Percentiles rank a stretch among this genome's conserved stretches.
Conservation (phyloP, 257 asterid species). For the Fraxinus quadrangulata region DNA sequence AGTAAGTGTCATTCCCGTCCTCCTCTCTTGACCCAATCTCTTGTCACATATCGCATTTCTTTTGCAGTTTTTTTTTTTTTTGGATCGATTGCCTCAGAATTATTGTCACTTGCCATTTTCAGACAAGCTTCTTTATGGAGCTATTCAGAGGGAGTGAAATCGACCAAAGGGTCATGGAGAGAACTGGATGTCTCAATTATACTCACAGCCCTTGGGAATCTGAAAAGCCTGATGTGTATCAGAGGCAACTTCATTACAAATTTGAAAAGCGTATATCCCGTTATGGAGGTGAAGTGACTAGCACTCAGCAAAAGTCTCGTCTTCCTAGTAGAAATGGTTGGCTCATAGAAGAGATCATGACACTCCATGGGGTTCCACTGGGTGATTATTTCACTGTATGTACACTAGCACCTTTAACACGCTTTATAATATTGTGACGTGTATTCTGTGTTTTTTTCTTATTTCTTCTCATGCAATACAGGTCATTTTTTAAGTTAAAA, state of each 20-base stretch:
- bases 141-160: constrained; percentile 80
- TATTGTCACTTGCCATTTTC: constrained; percentile 29
- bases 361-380: constrained; percentile 92
- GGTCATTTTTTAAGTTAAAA: too few relatives aligned
- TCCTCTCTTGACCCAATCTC: not conserved
- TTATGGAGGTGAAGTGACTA: constrained; percentile 88
- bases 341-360: constrained; percentile 95
- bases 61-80: not conserved
- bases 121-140: constrained; percentile 91
- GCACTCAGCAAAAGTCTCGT: constrained; percentile 89
- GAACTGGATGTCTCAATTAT: constrained; percentile 82
- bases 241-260: constrained; percentile 85
- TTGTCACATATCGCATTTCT: not conserved
- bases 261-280: constrained; percentile 78
- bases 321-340: constrained; percentile 65
- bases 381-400: constrained; percentile 93
- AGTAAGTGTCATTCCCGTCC: constrained; percentile 48
- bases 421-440: not conserved
- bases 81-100: not conserved
- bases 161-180: constrained; percentile 84
- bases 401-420: not conserved
- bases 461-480: not conserved
- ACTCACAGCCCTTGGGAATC: constrained; percentile 93
- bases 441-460: not conserved
- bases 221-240: constrained; percentile 78